Conservation (phyloP, 2,329 filamentous ascomycete genomes). For the Pyrenochaeta sp. region DNA sequence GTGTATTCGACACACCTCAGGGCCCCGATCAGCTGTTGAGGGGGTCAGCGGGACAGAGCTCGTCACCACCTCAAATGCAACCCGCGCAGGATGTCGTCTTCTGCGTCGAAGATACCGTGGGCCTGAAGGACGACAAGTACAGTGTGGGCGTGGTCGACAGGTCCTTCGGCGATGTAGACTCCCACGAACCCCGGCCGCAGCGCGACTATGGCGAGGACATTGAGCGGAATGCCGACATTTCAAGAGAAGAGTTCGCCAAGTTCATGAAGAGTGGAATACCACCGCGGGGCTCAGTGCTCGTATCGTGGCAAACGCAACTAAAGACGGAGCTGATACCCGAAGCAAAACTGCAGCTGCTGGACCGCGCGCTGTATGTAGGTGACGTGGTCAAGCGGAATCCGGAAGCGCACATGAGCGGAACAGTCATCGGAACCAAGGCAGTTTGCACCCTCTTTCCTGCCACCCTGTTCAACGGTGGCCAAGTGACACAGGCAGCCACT, state of each 20-base stretch:
- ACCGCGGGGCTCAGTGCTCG: slow-evolving; percentile 61
- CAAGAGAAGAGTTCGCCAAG: slow-evolving; percentile 42
- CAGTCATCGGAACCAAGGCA: slow-evolving; percentile 59
- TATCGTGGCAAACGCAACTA: slow-evolving; percentile 57
- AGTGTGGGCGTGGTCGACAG: slow-evolving; percentile 57
- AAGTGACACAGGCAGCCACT: slow-evolving; percentile 30
- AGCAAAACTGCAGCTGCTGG: slow-evolving; percentile 59
- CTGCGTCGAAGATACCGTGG: slow-evolving; percentile 54
- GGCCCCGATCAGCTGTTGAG: background rate
- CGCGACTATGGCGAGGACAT: slow-evolving; percentile 50
- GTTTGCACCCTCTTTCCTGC: slow-evolving; percentile 56
- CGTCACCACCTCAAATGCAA: slow-evolving; percentile 17
- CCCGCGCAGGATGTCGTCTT: slow-evolving; percentile 38
- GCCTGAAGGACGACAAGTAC: slow-evolving; percentile 48
- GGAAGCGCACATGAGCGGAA: slow-evolving; percentile 62
- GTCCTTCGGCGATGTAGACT: slow-evolving; percentile 53
- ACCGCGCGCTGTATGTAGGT: slow-evolving; percentile 63
- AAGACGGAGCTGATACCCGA: slow-evolving; percentile 52
- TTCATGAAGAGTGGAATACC: slow-evolving; percentile 58
- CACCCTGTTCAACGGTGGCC: slow-evolving; percentile 34
- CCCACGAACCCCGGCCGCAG: slow-evolving; percentile 55
- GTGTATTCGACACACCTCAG: slow-evolving; percentile 14
- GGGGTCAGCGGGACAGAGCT: background rate
- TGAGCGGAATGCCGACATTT: slow-evolving; percentile 44
- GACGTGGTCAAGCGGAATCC: slow-evolving; percentile 62